These are phyloP conservation scores for Mycena filopes DNA, from an alignment of 768 basidiomycete species.

Conservation along the genomic window DNA sequence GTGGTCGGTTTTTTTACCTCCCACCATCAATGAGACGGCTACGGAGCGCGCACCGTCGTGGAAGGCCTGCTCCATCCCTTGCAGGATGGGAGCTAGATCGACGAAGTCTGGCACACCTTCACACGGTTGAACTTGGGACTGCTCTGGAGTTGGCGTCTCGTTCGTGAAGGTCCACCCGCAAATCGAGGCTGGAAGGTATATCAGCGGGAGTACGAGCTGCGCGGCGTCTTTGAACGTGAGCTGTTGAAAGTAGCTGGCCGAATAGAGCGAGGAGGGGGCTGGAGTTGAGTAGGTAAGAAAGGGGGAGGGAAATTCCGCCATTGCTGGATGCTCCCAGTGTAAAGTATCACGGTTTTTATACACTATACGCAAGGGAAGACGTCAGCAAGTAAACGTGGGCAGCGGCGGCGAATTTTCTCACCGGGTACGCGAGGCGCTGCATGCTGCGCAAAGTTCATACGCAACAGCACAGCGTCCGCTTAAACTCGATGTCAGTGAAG, in stretches of 20 bases:
- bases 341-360: too few relatives aligned
- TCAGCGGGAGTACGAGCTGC: not conserved
- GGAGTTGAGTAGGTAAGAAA: too few relatives aligned
- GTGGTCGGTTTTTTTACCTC: not conserved
- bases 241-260: not conserved
- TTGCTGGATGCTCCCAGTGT: not conserved
- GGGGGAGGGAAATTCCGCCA: not conserved
- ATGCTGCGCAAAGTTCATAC: too few relatives aligned
- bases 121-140: too few relatives aligned
- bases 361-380: too few relatives aligned
- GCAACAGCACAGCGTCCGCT: too few relatives aligned
- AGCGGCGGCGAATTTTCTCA: too few relatives aligned
- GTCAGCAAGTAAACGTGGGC: too few relatives aligned
- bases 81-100: not conserved
- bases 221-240: not conserved
- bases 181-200: not conserved
- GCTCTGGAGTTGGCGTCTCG: not conserved
- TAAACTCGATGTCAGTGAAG: too few relatives aligned
- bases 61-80: not conserved
- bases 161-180: slow-evolving; percentile 1
- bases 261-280: not conserved
- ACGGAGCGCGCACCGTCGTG: too few relatives aligned
- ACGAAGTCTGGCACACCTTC: not conserved
- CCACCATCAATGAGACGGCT: slow-evolving; percentile 5
- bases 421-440: too few relatives aligned